These are phyloP conservation scores for Nigrograna mackinnonii DNA, from an alignment of 2,329 filamentous ascomycete species.

Conservation along the genomic window DNA sequence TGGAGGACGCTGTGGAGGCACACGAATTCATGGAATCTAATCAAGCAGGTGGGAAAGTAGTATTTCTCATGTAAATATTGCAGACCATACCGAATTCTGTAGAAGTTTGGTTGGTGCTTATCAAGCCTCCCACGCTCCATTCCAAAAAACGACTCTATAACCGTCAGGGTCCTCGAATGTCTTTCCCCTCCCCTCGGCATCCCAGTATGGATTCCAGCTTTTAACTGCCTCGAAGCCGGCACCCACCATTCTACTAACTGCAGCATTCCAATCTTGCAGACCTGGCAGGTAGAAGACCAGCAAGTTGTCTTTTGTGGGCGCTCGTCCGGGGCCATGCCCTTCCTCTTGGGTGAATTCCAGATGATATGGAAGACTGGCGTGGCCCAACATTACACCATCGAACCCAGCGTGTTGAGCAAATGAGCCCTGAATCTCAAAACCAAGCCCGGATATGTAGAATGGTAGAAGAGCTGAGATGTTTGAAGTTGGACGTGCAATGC, in stretches of 20 bases:
- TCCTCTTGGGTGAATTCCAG: slow-evolving; percentile 47
- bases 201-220: slow-evolving; percentile 52
- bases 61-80: slow-evolving; percentile 40
- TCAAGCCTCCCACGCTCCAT: slow-evolving; percentile 26
- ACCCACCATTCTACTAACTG: slow-evolving; percentile 39
- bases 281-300: slow-evolving; percentile 50
- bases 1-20: slow-evolving; percentile 52
- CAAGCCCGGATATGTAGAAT: slow-evolving; percentile 49
- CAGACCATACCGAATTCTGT: too few species aligned
- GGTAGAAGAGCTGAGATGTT: slow-evolving; percentile 42
- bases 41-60: slow-evolving; percentile 49
- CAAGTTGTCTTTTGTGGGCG: slow-evolving; percentile 50
- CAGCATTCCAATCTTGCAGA: slow-evolving; percentile 24
- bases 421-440: slow-evolving; percentile 38
- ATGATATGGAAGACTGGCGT: slow-evolving; percentile 43
- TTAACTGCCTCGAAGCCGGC: slow-evolving; percentile 40
- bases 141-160: slow-evolving; percentile 48
- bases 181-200: slow-evolving; percentile 41
- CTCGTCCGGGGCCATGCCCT: slow-evolving; percentile 37
- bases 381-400: slow-evolving; percentile 48
- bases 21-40: slow-evolving; percentile 51
- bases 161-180: slow-evolving; percentile 53
- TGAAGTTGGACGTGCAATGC: slow-evolving; percentile 48
- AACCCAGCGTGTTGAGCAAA: slow-evolving; percentile 46
- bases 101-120: too few species aligned